Base-by-base conservation (phyloP, 768 basidiomycete species). In the Boletales sp. region DNA sequence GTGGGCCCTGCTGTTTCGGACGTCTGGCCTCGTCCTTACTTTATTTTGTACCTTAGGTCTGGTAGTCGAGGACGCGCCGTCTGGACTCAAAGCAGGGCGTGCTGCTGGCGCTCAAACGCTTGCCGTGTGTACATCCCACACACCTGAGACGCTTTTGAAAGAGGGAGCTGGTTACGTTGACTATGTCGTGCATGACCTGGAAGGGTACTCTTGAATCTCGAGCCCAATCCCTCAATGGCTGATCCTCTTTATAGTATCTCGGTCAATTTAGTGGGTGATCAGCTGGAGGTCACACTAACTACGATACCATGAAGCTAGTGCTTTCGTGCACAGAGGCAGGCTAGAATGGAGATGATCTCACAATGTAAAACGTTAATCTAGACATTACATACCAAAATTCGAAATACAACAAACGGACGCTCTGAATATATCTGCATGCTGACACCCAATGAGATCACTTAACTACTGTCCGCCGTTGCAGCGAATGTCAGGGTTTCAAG, bases 61-160 rank as follows among this genome's bases (percentile, higher is more conserved):
- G 51, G 93, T 95, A 8, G 76, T 97, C 4, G 92, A 94, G 60
- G 94, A 97, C 60, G 92, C 94, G 2, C 86, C 91, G 5, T 85
- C 89, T 13, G 94, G 94, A 3, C 69, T 94, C 55, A 73, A 72
- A 52, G 77, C 88, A 14, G 91, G 91, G 18, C 79, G 78, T 41
- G 83, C 86, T 8, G 87, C 90, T 15, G 90, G 90, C 11, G 77
- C 87, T 43, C 75, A 68, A 41, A 88, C 87, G 0, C 75, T 95
- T 13, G 94, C 87, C 1, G 88, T 94, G 1, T 89, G 87, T 63
- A 94, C 94, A 30, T 87, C 87, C 6, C 87, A 92, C 47, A 61
- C 77, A 21, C 72, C 81, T 15, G 76, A 79, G 37, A 64, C 65
- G 31, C 72, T 44, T 73, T 78, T 36, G 79, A 75, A 11, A 76